Evolutionary conservation across 2,329 filamentous ascomycete genomes (phyloP).

Genomic region (Fusarium sambucinum): DNA sequence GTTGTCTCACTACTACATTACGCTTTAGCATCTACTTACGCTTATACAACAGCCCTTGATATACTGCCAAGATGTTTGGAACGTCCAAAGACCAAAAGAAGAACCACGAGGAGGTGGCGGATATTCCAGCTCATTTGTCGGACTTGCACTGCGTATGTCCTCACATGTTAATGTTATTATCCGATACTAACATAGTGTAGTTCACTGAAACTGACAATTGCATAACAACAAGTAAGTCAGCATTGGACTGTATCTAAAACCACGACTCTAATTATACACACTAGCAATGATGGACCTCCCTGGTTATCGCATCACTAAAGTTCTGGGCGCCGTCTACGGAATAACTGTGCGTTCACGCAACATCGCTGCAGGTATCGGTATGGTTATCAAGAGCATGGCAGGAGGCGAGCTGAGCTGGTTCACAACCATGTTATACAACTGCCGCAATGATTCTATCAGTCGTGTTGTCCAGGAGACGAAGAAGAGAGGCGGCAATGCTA

Average conservation of each 20-base stretch:
- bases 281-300: conserved; percentile 71
- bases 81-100: conserved; percentile 44
- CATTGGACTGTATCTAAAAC: background rate
- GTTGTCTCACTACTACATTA: background rate
- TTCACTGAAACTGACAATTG: conserved; percentile 71
- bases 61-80: conserved; percentile 45
- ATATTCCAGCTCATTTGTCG: conserved; percentile 57
- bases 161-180: background rate
- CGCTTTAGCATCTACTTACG: background rate
- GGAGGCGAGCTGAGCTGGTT: conserved; percentile 72
- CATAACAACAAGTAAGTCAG: conserved; percentile 63
- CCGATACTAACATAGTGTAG: conserved; percentile 13
- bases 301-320: conserved; percentile 68
- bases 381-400: conserved; percentile 67
- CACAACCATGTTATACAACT: conserved; percentile 69
- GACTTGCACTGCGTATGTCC: conserved; percentile 62
- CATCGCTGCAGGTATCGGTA: conserved; percentile 66
- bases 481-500: conserved; percentile 68
- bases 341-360: conserved; percentile 70
- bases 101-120: conserved; percentile 49
- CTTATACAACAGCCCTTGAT: background rate
- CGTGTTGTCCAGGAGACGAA: conserved; percentile 69
- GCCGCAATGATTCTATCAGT: conserved; percentile 69
- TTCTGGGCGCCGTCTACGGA: conserved; percentile 70
- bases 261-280: background rate